phyloP scores from a whole-genome alignment of 768 basidiomycete genomes.

The Suillus hirtellus region DNA sequence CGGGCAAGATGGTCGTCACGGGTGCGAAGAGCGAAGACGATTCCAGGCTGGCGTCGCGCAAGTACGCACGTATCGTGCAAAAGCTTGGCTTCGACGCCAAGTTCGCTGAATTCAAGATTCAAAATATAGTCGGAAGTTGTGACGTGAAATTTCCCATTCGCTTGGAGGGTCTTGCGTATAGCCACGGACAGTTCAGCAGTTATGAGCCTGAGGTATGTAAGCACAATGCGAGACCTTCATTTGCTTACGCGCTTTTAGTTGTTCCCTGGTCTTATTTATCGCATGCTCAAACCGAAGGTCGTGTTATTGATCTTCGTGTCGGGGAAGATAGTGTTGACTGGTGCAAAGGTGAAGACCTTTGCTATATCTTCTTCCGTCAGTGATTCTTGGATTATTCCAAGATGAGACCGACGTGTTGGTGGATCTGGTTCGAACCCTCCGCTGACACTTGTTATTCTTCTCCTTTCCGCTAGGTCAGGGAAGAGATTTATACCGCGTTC shows the following conservation, averaged over 20 bases:
- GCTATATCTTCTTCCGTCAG: constrained; percentile 31
- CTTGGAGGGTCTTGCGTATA: constrained; percentile 94
- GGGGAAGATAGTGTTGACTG: constrained; percentile 98
- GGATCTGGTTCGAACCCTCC: constrained; percentile 49
- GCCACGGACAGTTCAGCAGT: constrained; percentile 96
- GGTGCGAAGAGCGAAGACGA: constrained; percentile 99
- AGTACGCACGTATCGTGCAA: constrained; percentile 99
- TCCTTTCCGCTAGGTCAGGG: constrained; percentile 71
- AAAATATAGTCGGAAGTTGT: constrained; percentile 98
- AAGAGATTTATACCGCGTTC: constrained; percentile 99
- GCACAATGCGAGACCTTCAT: background rate
- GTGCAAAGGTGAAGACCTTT: constrained; percentile 81
- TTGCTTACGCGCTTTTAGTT: constrained; percentile 48
- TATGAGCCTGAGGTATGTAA: constrained; percentile 92
- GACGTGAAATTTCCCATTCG: constrained; percentile 99
- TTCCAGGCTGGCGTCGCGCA: constrained; percentile 92
- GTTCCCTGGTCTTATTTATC: constrained; percentile 98
- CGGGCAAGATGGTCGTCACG: constrained; percentile 99
- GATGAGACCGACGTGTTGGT: constrained; percentile 41
- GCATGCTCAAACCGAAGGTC: constrained; percentile 99
- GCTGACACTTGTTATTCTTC: constrained; percentile 46
- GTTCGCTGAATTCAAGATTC: constrained; percentile 99
- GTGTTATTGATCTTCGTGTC: constrained; percentile 98
- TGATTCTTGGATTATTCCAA: constrained; percentile 23
- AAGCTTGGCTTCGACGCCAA: constrained; percentile 99